Evolutionary conservation across 306 rosid species (phyloP), one percentile per base, ranked within the genome.

Genomic region (Casuarina equisetifolia): DNA sequence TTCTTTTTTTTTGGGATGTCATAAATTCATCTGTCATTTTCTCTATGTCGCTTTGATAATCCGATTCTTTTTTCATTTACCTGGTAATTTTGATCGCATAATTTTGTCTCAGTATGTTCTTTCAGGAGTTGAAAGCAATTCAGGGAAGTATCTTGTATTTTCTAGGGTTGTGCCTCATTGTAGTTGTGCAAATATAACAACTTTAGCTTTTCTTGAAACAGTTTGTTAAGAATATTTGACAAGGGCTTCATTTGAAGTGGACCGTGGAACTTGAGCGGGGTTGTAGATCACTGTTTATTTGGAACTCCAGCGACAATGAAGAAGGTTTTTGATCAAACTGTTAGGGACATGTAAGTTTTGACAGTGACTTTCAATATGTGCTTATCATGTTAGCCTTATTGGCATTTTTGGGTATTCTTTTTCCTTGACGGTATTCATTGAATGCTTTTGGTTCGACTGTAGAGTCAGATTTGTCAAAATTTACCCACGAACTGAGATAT

Each of bases 281-380:
- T 85, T 74, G 75, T 70, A 36, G 69, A 79, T 77, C 80, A 71
- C 69, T 50, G 73, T 48, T 68, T 67, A 13, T 57, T 53, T 50
- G 73, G 81, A 82, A 80, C 68, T 80, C 71, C 83, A 40, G 72
- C 79, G 73, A 77, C 82, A 38, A 95, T 95, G 99, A 95, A 95
- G 97, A 95, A 95, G 84, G 99, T 67, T 81, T 83, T 95, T 78
- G 97, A 82, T 83, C 99, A 92, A 89, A 95, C 99, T 78, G 97
- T 95, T 80, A 89, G 99, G 83, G 99, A 95, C 85, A 69, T 95
- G 99, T 95, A 88, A 88, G 97, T 86, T 9, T 83, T 63, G 20
- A 50, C n/a, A 74, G 6, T 59, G 5, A 43, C 74, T 69, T 36
- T 46, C 46, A 9, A 38, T 43, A 9, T 59, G 36, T 82, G 2